Evolutionary conservation across 305 asterid species (phyloP), one percentile per base, ranked within the genome.

Genomic region (Withania somnifera): DNA sequence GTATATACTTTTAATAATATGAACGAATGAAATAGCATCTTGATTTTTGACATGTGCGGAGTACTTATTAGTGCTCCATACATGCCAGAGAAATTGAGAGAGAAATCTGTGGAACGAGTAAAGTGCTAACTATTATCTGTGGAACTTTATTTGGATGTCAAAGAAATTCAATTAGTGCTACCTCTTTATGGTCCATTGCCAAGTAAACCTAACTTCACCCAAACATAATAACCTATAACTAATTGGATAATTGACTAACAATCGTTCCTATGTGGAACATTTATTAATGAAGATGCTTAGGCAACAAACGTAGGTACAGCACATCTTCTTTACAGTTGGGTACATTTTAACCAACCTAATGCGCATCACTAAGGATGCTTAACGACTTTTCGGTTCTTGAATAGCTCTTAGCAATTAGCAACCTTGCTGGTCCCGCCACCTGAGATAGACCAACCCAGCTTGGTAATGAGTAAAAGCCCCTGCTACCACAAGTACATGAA

Each of bases 401-500:
- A 15, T 11, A 17, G 15, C 0, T 63, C 81, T 93, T 90, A 93
- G 88, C 99, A 97, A 15, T 93, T 90, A 93, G 88, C 99, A 97
- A 15, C 99, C 98, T 79, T 91, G 92, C 81, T 87, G 54, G 79
- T 97, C 99, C 82, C 98, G 87, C 99, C 99, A 94, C 87, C 88
- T 84, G 38, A 97, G 94, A 83, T 97, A 97, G 76, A 97, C 91
- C 7, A 97, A 93, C 17, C 99, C 99, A 0, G 98, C 97, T 0
- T 42, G 90, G 66, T 97, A 97, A 91, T 93, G 99, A 32, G 98
- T 90, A 77, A 87, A 97, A 22, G 98, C 99, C 77, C 97, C 98
- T 0, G 98, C 99, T 40, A 97, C 98, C 5, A 97, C 99, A 7
- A 97, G 98, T 68, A 97, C 88, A 77, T 95, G 99, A 80, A 95